Evolutionary conservation across 2,329 filamentous ascomycete genomes (phyloP), one percentile per base, ranked within the genome.

Genomic region (Zymoseptoria pseudotritici): DNA sequence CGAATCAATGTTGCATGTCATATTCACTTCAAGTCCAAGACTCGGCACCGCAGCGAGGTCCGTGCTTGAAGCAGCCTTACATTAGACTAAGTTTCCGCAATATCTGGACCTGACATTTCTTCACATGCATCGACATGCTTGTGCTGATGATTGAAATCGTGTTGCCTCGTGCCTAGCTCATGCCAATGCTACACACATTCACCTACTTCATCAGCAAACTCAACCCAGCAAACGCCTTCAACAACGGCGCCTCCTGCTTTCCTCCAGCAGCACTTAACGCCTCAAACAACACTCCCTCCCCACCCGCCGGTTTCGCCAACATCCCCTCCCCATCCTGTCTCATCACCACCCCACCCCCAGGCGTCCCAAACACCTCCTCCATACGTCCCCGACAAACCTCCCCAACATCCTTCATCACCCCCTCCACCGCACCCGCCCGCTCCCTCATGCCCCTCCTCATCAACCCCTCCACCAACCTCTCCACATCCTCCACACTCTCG

Each of bases 391-490:
- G 76, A 72, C 90, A 96, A 63, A 85, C 82, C 52, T 83, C 85
- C 9, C 90, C 77, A 0, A 97, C 87, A 64, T 94, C 90, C 4
- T 77, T 80, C 77, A 93, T 85, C 24, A 90, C 82, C 8, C 78
- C 81, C 74, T 94, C 88, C 2, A 96, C 83, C 6, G 90, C 88
- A 13, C 85, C 80, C 4, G 91, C 94, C 55, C 91, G 82, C 78
- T 97, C 94, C 52, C 89, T 82, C 94, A 97, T 97, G 20, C 84
- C 84, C 36, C 94, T 79, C 59, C 91, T 82, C 63, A 91, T 80
- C 60, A 97, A 78, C 0, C 88, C 91, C 65, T 89, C 86, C 0
- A 96, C 83, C 7, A 97, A 80, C 17, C 86, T 77, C 70, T 85
- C 82, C 0, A 90, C 84, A 72, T 99, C 94, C 0, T 83, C 81